Base-by-base conservation (phyloP, 495 filamentous ascomycete species). In the Usnea hakonensis region DNA sequence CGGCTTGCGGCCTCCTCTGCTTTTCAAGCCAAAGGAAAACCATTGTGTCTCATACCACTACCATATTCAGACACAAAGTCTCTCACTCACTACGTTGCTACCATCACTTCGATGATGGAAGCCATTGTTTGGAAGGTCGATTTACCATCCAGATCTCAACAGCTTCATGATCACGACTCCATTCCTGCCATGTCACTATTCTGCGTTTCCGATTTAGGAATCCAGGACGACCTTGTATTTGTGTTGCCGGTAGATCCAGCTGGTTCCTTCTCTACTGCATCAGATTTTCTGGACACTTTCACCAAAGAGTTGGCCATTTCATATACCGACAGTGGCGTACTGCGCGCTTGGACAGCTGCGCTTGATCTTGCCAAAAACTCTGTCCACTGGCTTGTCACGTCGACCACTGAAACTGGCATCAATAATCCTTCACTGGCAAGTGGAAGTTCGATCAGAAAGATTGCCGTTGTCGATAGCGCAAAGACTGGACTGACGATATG, bases 241-340 rank as follows among this genome's bases (percentile, higher is more conserved):
- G 86, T 96, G 5, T 76, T 95, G 10, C 90, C 93, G 3, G 91
- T 96, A 52, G 93, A 97, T 71, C 90, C 92, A 16, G 91, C 91
- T 13, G 92, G 93, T 30, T 83, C 87, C 16, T 77, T 82, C 52
- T 79, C 84, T 16, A 76, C 85, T 30, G 80, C 85, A 28, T 89
- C 89, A n/a, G 89, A 86, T 7, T 95, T 90, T 62, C 80, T 96
- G 53, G 92, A 96, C 69, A 83, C 87, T 0, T 96, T 96, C 70
- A 89, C 91, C 16, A 84, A 87, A 35, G 91, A 96, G 66, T 87
- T 96, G 54, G 91, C 89, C 13, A 85, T 96, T 32, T 92, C 93
- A 4, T 95, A 94, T 69, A 93, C 89, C 1, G 76, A 83, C 17
- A 83, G 78, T 28, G 93, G 93, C 8, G 73, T 86, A 26, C 78